Evolutionary conservation across 352 stramenopile species (phyloP).

Genomic region (Elongisporangium undulatum): DNA sequence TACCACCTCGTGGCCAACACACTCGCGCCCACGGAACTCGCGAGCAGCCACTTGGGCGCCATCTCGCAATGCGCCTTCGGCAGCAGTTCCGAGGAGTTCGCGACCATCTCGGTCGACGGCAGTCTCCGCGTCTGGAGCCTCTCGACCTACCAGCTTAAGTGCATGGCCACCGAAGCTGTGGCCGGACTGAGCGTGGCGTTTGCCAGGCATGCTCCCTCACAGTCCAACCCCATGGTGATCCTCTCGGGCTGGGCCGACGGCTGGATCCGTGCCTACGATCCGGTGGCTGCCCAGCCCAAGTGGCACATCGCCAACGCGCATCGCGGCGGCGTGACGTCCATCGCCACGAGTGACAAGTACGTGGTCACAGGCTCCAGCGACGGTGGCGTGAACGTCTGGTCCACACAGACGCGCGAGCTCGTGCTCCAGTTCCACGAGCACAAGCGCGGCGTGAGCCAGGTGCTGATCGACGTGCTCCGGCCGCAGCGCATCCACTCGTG

Average conservation of each 20-base stretch:
- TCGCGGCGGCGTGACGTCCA: constrained; percentile 73
- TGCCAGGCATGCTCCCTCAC: constrained; percentile 11
- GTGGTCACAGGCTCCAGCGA: constrained; percentile 81
- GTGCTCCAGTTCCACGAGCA: constrained; percentile 91
- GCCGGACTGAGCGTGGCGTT: constrained; percentile 41
- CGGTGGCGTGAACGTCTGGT: constrained; percentile 89
- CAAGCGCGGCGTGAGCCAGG: constrained; percentile 69
- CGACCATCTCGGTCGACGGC: constrained; percentile 66
- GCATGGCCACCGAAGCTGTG: constrained; percentile 56
- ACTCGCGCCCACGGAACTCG: constrained; percentile 45
- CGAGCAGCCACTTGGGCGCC: constrained; percentile 56
- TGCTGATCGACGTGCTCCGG: constrained; percentile 74
- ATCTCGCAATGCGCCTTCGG: constrained; percentile 66
- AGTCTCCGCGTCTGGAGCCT: constrained; percentile 68
- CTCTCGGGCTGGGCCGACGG: constrained; percentile 74
- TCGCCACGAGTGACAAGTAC: constrained; percentile 60
- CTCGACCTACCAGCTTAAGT: constrained; percentile 62
- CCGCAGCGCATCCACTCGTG: constrained; percentile 87
- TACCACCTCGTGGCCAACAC: constrained; percentile 52
- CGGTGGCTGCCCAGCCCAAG: constrained; percentile 37
- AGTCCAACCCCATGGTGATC: constrained; percentile 17
- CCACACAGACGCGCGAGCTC: constrained; percentile 73
- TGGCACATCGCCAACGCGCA: constrained; percentile 89
- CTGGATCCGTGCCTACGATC: constrained; percentile 65
- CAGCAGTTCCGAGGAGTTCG: constrained; percentile 52